phyloP scores from a whole-genome alignment of 2,329 filamentous ascomycete species.

The Colletotrichum camelliae region DNA sequence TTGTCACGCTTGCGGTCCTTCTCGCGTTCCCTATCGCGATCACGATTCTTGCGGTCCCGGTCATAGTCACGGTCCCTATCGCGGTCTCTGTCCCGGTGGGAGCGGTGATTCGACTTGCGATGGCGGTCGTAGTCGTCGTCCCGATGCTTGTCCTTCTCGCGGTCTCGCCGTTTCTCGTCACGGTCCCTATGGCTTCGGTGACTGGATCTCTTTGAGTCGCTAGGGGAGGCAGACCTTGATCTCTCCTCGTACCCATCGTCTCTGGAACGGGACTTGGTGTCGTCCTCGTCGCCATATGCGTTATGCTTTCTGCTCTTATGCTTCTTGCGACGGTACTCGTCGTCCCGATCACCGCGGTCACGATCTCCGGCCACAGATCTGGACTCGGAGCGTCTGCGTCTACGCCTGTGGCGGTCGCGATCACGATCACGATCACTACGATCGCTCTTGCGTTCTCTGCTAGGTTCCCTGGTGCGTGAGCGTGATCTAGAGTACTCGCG shows the following conservation, averaged over 20 bases:
- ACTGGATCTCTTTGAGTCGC: constrained; percentile 59
- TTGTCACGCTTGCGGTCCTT: constrained; percentile 43
- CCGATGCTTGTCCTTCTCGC: constrained; percentile 46
- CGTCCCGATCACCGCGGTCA: constrained; percentile 47
- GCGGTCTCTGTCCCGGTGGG: constrained; percentile 48
- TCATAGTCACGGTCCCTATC: constrained; percentile 40
- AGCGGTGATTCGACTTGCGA: constrained; percentile 44
- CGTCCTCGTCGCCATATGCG: constrained; percentile 51
- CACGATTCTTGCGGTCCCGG: constrained; percentile 43
- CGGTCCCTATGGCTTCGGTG: constrained; percentile 68
- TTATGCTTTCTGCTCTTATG: constrained; percentile 47
- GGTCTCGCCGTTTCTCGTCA: constrained; percentile 48
- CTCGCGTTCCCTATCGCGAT: constrained; percentile 30
- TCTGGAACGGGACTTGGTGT: constrained; percentile 39
- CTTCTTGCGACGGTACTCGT: constrained; percentile 56
- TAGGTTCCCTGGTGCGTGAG: constrained; percentile 41
- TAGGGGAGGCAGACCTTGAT: constrained; percentile 70
- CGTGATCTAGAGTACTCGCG: constrained; percentile 36
- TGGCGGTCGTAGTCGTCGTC: constrained; percentile 53
- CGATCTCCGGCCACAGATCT: constrained; percentile 42
- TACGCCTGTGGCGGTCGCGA: constrained; percentile 41
- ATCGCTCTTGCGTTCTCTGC: constrained; percentile 50
- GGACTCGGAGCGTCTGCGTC: constrained; percentile 61
- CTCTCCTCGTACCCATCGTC: constrained; percentile 53
- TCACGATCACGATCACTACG: constrained; percentile 35